phyloP scores from a whole-genome alignment of 768 basidiomycete species.

The Mycena epipterygia region DNA sequence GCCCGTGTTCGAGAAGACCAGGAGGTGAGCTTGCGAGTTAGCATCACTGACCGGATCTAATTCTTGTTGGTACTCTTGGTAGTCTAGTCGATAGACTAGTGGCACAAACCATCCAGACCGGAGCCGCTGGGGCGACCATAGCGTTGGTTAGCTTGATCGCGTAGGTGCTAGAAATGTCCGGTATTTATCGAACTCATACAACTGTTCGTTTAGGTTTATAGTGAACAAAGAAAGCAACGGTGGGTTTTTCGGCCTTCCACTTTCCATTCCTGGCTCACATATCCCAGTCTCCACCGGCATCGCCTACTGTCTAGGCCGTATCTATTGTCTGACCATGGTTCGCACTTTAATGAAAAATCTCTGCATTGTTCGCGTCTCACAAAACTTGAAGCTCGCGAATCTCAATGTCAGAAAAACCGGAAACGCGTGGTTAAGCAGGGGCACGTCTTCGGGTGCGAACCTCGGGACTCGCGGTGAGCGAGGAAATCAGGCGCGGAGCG shows the following conservation, averaged over 20 bases:
- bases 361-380: not conserved
- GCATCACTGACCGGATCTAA: slow-evolving; percentile 7
- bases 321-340: slow-evolving; percentile 21
- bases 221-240: slow-evolving; percentile 21
- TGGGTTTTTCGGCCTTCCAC: slow-evolving; percentile 6
- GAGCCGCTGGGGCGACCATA: no score
- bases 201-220: slow-evolving; percentile 20
- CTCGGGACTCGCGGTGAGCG: slow-evolving; percentile 6
- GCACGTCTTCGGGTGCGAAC: not conserved
- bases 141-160: slow-evolving; percentile 3
- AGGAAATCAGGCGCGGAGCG: slow-evolving; percentile 1
- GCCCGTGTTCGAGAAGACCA: no score
- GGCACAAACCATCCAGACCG: slow-evolving; percentile 22
- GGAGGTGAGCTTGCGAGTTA: no score
- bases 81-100: slow-evolving; percentile 17
- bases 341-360: not conserved
- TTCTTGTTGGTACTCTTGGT: slow-evolving; percentile 19
- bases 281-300: slow-evolving; percentile 21
- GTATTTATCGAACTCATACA: slow-evolving; percentile 4
- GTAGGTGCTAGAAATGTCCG: slow-evolving; percentile 12
- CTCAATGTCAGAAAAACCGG: slow-evolving; percentile 13
- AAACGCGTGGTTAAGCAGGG: not conserved
- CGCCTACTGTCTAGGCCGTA: slow-evolving; percentile 3
- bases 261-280: slow-evolving; percentile 12
- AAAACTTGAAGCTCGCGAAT: slow-evolving; percentile 20